phyloP scores from a whole-genome alignment of 202 grass and related monocot species.

The Setaria italica region DNA sequence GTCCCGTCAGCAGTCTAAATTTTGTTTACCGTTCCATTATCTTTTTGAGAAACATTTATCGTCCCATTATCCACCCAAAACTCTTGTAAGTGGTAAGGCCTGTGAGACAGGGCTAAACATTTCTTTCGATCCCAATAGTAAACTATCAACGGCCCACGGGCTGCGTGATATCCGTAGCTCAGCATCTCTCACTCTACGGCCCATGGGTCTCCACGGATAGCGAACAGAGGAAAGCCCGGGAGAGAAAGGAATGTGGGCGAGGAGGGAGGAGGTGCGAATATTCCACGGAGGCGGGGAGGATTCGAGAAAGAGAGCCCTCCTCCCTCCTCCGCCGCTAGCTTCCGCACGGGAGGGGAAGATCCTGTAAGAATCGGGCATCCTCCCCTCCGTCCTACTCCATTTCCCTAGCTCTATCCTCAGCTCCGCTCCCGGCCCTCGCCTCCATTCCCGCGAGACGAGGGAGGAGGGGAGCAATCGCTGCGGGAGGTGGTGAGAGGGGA shows the following conservation, averaged over 20 bases:
- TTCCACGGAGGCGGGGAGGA: neutral
- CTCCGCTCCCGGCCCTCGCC: neutral
- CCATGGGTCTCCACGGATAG: neutral
- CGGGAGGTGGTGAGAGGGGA: neutral
- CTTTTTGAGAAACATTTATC: too few species aligned
- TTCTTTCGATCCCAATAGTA: too few species aligned
- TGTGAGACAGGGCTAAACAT: too few species aligned
- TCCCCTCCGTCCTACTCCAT: constrained; percentile 28
- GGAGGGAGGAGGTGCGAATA: constrained; percentile 37
- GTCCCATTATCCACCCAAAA: neutral
- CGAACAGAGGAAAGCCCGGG: neutral
- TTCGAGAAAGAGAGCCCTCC: neutral
- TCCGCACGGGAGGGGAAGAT: constrained; percentile 39
- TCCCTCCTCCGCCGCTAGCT: neutral
- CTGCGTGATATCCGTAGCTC: neutral
- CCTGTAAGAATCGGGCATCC: constrained; percentile 60
- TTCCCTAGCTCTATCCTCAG: neutral
- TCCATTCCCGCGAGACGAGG: neutral
- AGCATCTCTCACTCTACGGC: too few species aligned
- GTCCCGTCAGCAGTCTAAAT: neutral
- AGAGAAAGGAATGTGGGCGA: neutral
- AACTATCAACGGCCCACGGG: neutral
- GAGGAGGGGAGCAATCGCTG: neutral
- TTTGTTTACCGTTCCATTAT: neutral
- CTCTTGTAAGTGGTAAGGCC: too few species aligned